Conservation (phyloP, 2,329 filamentous ascomycete species). For the Alternaria ethzedia region DNA sequence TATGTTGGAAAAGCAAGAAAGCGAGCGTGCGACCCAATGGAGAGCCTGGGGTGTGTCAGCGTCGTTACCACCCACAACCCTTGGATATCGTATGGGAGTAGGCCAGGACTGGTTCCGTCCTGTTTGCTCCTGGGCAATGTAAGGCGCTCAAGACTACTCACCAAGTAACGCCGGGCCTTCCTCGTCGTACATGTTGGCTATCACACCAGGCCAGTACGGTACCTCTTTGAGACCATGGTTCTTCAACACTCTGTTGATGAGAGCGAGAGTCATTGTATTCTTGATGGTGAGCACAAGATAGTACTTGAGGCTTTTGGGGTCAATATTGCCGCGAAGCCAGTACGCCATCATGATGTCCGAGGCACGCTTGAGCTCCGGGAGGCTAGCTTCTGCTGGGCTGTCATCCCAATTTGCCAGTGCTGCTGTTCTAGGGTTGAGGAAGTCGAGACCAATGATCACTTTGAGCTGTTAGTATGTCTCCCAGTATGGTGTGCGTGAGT, state of each 20-base stretch:
- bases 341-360: slow-evolving; percentile 2
- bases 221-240: neutral
- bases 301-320: slow-evolving; percentile 6
- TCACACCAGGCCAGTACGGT: slow-evolving; percentile 20
- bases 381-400: no score
- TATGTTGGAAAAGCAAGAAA: slow-evolving; percentile 12
- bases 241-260: neutral
- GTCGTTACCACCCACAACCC: no score
- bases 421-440: no score
- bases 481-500: no score
- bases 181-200: slow-evolving; percentile 4
- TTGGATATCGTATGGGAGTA: no score
- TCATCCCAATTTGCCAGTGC: no score
- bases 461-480: no score
- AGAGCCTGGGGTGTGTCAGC: neutral
- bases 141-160: neutral
- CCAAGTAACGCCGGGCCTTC: slow-evolving; percentile 18
- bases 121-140: no score
- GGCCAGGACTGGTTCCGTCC: no score
- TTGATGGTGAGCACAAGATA: slow-evolving; percentile 9
- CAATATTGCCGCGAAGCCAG: neutral
- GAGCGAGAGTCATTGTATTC: neutral
- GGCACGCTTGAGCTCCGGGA: neutral
- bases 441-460: no score
- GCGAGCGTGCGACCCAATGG: slow-evolving; percentile 11